phyloP scores from a whole-genome alignment of 768 basidiomycete species.

The Russula sp. region DNA sequence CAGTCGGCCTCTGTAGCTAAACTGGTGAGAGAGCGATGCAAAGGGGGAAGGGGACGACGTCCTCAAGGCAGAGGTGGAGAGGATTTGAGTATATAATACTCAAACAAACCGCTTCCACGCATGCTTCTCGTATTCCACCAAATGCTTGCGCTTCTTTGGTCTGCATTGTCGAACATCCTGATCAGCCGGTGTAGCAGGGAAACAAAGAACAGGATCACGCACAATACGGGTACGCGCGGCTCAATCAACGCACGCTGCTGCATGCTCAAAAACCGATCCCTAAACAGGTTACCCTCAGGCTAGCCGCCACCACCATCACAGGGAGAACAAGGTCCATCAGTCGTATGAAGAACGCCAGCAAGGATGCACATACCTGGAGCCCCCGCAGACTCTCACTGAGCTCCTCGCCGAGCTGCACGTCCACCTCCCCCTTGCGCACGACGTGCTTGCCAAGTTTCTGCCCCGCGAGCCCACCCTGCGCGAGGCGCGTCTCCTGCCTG shows the following conservation, averaged over 20 bases:
- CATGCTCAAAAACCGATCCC: constrained; percentile 80
- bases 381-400: constrained; percentile 76
- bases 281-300: constrained; percentile 93
- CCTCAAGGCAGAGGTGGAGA: neutral
- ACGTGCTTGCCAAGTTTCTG: constrained; percentile 74
- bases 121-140: constrained; percentile 70
- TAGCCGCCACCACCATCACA: constrained; percentile 29
- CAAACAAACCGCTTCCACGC: constrained; percentile 65
- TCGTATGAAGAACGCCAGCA: neutral
- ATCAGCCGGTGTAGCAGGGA: neutral
- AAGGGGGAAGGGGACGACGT: neutral
- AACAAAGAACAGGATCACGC: constrained; percentile 28
- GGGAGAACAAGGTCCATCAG: neutral
- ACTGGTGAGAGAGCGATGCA: neutral
- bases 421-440: constrained; percentile 61
- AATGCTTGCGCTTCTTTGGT: constrained; percentile 47
- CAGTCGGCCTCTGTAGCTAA: neutral
- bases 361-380: constrained; percentile 59
- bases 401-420: constrained; percentile 89
- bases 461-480: constrained; percentile 59
- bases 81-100: neutral
- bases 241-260: constrained; percentile 86
- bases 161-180: constrained; percentile 30
- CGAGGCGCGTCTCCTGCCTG: constrained; percentile 44
- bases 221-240: constrained; percentile 78